Percentiles rank a stretch among this genome's conserved stretches.
Evolutionary conservation across 2,329 filamentous ascomycete species (phyloP).

Genomic region (Apiospora marii): DNA sequence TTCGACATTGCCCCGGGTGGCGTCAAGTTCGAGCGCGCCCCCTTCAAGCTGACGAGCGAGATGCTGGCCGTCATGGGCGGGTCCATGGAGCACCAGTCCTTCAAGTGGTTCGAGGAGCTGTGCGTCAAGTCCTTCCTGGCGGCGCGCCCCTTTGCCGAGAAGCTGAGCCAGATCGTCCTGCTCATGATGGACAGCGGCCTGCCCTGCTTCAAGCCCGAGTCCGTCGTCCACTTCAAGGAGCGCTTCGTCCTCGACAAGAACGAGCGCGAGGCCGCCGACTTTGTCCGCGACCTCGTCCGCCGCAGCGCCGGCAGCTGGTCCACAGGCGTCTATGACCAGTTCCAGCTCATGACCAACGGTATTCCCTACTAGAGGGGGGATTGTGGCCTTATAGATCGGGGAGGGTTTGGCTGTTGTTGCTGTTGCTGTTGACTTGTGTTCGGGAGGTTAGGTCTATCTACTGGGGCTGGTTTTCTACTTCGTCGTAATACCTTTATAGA

Average conservation of each 20-base stretch:
- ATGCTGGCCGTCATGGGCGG: slow-evolving; percentile 99
- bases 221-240: slow-evolving; percentile 89
- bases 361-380: slow-evolving; percentile 78
- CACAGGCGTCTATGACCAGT: slow-evolving; percentile 96
- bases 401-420: not conserved
- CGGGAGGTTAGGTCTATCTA: not conserved
- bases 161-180: slow-evolving; percentile 87
- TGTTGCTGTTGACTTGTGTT: too few relatives aligned
- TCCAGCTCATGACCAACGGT: slow-evolving; percentile 95
- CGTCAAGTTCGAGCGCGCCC: slow-evolving; percentile 95
- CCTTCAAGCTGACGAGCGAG: slow-evolving; percentile 96
- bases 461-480: not conserved
- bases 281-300: slow-evolving; percentile 87
- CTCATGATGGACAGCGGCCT: slow-evolving; percentile 96
- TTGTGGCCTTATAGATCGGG: too few relatives aligned
- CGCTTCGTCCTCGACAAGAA: slow-evolving; percentile 91
- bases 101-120: slow-evolving; percentile 95
- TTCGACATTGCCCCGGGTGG: slow-evolving; percentile 98
- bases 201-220: slow-evolving; percentile 98
- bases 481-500: not conserved
- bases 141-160: slow-evolving; percentile 83
- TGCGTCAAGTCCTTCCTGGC: slow-evolving; percentile 96
- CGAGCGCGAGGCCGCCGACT: slow-evolving; percentile 92
- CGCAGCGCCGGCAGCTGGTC: slow-evolving; percentile 91
- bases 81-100: slow-evolving; percentile 82